Evolutionary conservation across 352 stramenopile species (phyloP), one percentile per base, ranked within the genome.

Genomic region (Phytopythium delawarense): DNA sequence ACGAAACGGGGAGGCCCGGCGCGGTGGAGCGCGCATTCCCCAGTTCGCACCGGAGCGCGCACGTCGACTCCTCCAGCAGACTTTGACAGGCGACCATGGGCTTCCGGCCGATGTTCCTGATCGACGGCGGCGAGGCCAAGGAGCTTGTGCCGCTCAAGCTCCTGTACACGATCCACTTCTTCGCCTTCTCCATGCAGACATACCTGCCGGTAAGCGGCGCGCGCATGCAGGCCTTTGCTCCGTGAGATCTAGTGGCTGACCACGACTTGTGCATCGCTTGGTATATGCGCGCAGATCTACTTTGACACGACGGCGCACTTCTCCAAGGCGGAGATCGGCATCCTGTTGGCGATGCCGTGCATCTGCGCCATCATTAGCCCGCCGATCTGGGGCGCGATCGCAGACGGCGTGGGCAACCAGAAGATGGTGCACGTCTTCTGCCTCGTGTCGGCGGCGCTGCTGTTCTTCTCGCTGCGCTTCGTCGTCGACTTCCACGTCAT

Each of bases 91-190:
- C 9, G 25, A 51, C 45, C 30, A 75, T 75, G 69, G 69, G 69
- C 2, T 71, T 73, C 39, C 69, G 65, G 35, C 51, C 59, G 9
- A 59, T 62, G 13, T 89, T 89, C 69, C 55, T 81, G 58, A 60
- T 89, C 68, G 74, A 87, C 50, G 79, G 78, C 68, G 79, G 80
- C 59, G 80, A 89, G 69, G 66, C 72, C 45, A 78, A 75, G 67
- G 54, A 60, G 57, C 80, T 89, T 72, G 69, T 88, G 66, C 72
- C 80, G 67, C 80, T 89, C 67, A 89, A 89, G 71, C 63, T 89
- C 63, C 75, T 88, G 57, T 89, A 87, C 66, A 65, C 84, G 49
- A 82, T 89, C 66, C 72, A 85, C 63, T 84, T 84, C 62, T 79
- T 72, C 48, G 80, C 78, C 35, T 89, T 89, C 68, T 87, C 76